A percentile compares a stretch with the other conserved stretches of the same genome.
Evolutionary conservation across 2,329 filamentous ascomycete genomes (phyloP).

Genomic region (Apiospora malaysiana): DNA sequence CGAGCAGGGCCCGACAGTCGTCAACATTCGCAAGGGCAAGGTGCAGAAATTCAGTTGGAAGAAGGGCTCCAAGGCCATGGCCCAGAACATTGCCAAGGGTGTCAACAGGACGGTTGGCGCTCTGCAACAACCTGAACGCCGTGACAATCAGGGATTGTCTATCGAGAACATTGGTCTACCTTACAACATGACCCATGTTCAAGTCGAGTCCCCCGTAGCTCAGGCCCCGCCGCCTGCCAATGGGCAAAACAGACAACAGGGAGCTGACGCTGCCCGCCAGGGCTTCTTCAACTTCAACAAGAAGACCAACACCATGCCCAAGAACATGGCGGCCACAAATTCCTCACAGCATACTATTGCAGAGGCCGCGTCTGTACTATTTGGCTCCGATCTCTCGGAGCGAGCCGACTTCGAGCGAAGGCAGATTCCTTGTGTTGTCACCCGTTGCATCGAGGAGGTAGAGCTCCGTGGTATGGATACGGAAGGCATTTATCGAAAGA

Average conservation of each 20-base stretch:
- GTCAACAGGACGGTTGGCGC: conserved; percentile 90
- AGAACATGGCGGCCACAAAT: conserved; percentile 53
- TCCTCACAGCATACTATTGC: conserved; percentile 45
- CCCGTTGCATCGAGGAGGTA: conserved; percentile 94
- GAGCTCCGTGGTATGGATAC: conserved; percentile 96
- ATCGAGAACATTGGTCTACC: conserved; percentile 72
- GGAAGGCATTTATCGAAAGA: conserved; percentile 98
- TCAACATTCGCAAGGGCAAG: conserved; percentile 93
- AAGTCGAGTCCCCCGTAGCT: conserved; percentile 54
- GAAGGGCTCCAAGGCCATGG: conserved; percentile 91
- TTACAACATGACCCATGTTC: conserved; percentile 70
- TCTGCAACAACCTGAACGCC: conserved; percentile 64
- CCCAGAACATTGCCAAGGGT: conserved; percentile 92
- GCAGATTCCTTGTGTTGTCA: conserved; percentile 88
- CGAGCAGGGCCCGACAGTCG: conserved; percentile 85
- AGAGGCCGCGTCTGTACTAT: conserved; percentile 68
- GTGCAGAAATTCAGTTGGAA: conserved; percentile 99
- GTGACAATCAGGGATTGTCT: conserved; percentile 58
- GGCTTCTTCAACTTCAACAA: conserved; percentile 71
- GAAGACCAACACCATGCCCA: conserved; percentile 54
- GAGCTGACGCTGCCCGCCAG: conserved; percentile 51
- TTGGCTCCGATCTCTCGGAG: conserved; percentile 87
- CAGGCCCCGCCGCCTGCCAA: conserved; percentile 34
- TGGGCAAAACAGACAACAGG: conserved; percentile 38
- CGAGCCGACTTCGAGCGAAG: conserved; percentile 88